Conservation (phyloP, 352 stramenopile species). For the Vaucheria bursata region DNA sequence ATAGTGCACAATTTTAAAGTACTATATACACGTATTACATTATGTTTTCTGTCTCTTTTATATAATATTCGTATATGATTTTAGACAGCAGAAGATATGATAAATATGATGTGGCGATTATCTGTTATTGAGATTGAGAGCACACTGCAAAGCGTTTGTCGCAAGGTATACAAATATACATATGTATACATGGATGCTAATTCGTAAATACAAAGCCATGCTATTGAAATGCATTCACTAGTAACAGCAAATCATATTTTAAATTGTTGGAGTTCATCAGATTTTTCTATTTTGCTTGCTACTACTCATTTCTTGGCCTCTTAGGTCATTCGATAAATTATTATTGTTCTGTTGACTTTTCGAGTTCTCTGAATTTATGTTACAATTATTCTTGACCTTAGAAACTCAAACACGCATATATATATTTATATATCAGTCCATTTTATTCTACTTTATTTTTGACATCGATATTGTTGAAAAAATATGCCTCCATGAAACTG, state of each 20-base stretch:
- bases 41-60: too few relatives aligned
- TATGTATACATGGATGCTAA: not conserved
- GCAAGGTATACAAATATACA: not conserved
- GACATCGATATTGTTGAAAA: too few relatives aligned
- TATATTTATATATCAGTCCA: too few relatives aligned
- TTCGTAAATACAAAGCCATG: not conserved
- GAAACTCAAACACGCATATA: too few relatives aligned
- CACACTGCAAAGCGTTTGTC: not conserved
- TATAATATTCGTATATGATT: too few relatives aligned
- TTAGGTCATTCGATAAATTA: not conserved
- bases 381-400: too few relatives aligned
- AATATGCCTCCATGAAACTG: too few relatives aligned
- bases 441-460: too few relatives aligned
- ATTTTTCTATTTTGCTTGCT: not conserved
- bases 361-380: too few relatives aligned
- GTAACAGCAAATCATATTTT: not conserved
- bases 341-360: not conserved
- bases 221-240: not conserved
- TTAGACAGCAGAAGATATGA: not conserved
- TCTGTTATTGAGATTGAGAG: not conserved
- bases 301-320: not conserved
- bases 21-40: too few relatives aligned
- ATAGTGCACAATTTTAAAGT: too few relatives aligned
- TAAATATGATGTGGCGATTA: not conserved
- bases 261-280: not conserved